phyloP scores from a whole-genome alignment of 495 filamentous ascomycete genomes.

The Neurospora sp. region DNA sequence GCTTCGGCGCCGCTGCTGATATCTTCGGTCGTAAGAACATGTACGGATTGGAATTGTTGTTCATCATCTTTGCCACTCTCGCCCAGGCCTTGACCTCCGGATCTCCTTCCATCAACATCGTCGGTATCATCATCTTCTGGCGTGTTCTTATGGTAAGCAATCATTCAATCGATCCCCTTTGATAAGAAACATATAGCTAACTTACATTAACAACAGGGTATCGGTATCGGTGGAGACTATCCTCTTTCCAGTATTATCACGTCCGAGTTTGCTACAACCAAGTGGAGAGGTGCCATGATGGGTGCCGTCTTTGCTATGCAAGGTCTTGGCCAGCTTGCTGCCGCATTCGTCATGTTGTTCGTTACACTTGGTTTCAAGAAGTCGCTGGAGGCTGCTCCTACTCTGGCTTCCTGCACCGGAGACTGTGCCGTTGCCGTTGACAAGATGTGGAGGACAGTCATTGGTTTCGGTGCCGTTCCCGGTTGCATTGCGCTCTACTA shows the following conservation, averaged over 20 bases:
- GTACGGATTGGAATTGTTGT: constrained; percentile 81
- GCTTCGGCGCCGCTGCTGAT: constrained; percentile 75
- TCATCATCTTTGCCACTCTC: constrained; percentile 79
- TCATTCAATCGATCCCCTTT: background rate
- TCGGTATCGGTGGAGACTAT: constrained; percentile 82
- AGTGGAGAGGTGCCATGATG: constrained; percentile 75
- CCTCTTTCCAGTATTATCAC: constrained; percentile 79
- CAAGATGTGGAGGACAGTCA: constrained; percentile 76
- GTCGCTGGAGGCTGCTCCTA: constrained; percentile 45
- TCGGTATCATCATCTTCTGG: constrained; percentile 82
- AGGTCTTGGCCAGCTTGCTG: constrained; percentile 64
- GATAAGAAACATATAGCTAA: background rate
- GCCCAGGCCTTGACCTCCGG: constrained; percentile 62
- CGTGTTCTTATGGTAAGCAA: constrained; percentile 62
- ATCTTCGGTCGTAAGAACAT: constrained; percentile 69
- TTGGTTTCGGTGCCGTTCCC: constrained; percentile 73
- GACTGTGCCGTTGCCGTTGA: constrained; percentile 62
- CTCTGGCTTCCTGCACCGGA: constrained; percentile 45
- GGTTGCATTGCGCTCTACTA: constrained; percentile 70
- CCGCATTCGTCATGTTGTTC: constrained; percentile 61
- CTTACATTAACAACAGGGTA: constrained; percentile 27
- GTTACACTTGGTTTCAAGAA: constrained; percentile 63
- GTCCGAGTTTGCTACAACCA: constrained; percentile 69
- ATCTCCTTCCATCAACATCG: constrained; percentile 59
- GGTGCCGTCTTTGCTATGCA: constrained; percentile 80